A percentile compares a stretch with the other conserved stretches of the same genome.
These are phyloP conservation scores for Camellia granthamiana DNA, from an alignment of 148 eudicot genomes.

Conservation along the genomic window DNA sequence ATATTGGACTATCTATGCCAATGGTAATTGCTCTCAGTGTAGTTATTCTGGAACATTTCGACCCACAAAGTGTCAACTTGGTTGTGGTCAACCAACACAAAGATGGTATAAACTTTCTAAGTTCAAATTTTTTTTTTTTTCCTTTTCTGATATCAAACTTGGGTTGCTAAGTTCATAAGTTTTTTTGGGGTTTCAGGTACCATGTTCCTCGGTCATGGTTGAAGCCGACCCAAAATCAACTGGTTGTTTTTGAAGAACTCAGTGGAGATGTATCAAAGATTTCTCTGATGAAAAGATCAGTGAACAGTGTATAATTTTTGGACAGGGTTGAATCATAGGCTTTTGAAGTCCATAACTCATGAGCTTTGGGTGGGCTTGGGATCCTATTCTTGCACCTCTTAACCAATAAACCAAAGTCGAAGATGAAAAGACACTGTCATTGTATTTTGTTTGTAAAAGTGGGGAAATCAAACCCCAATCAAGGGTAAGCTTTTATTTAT, in stretches of 20 bases:
- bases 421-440: background rate
- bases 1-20: constrained; percentile 64
- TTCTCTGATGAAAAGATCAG: constrained; percentile 39
- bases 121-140: background rate
- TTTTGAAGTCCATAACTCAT: background rate
- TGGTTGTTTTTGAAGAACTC: constrained; percentile 50
- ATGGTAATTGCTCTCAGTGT: constrained; percentile 63
- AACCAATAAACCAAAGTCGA: background rate
- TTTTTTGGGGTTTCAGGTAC: constrained; percentile 34
- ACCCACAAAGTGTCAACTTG: constrained; percentile 62
- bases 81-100: constrained; percentile 84
- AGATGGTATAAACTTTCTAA: constrained; percentile 55
- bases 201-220: constrained; percentile 60
- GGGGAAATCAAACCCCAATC: background rate
- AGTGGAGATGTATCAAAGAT: constrained; percentile 46
- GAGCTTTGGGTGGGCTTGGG: background rate
- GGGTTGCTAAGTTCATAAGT: background rate
- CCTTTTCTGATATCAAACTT: too few species aligned
- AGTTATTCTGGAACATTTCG: constrained; percentile 59
- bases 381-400: background rate
- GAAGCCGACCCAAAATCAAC: constrained; percentile 33
- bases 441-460: background rate
- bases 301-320: background rate
- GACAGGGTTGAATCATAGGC: too few species aligned
- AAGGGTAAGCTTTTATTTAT: background rate